phyloP scores from a whole-genome alignment of 768 basidiomycete genomes.

The Tylopilus sp. region DNA sequence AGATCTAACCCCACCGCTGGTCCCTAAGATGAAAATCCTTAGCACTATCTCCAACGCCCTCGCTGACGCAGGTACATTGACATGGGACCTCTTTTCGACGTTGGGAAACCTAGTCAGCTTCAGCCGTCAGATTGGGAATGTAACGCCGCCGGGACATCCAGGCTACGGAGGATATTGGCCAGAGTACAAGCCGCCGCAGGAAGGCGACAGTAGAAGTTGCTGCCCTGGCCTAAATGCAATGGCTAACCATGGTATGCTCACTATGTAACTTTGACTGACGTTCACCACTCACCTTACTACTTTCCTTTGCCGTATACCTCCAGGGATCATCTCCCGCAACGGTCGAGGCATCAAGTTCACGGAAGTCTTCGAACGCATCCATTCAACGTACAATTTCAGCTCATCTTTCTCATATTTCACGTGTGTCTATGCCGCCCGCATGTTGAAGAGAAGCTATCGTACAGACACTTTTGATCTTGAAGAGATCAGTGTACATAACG shows the following conservation, averaged over 20 bases:
- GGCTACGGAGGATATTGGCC: constrained; percentile 67
- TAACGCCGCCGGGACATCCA: constrained; percentile 49
- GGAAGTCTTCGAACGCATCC: constrained; percentile 37
- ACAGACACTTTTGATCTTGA: constrained; percentile 60
- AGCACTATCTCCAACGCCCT: constrained; percentile 1
- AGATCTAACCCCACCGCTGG: background rate
- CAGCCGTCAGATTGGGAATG: constrained; percentile 43
- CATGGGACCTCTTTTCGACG: constrained; percentile 15
- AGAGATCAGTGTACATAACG: constrained; percentile 27
- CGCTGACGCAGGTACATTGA: background rate
- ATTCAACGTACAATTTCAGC: constrained; percentile 64
- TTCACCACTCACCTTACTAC: background rate
- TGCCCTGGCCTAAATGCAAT: constrained; percentile 76
- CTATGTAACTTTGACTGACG: no score
- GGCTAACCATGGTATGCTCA: constrained; percentile 70
- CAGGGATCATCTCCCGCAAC: constrained; percentile 50
- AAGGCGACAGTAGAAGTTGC: constrained; percentile 63
- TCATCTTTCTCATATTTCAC: constrained; percentile 64
- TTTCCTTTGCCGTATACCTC: background rate
- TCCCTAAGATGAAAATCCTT: constrained; percentile 8
- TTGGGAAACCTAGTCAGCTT: constrained; percentile 12
- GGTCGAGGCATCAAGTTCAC: constrained; percentile 65
- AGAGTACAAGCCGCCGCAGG: constrained; percentile 52
- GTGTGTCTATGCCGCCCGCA: constrained; percentile 51
- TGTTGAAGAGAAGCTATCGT: constrained; percentile 54